Conservation (phyloP, 768 basidiomycete species). For the Russula dissimulans region DNA sequence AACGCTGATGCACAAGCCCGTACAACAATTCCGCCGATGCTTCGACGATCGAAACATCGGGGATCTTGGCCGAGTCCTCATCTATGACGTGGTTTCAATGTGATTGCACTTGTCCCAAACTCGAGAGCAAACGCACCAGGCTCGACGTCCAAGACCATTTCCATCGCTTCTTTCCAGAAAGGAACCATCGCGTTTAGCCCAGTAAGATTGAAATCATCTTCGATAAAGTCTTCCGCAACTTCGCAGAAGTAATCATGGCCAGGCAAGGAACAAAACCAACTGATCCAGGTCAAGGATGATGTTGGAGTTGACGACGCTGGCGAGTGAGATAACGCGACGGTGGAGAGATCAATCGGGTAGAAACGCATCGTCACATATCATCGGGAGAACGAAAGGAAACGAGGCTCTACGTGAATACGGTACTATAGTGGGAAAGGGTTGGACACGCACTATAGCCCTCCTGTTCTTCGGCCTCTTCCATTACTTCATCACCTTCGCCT, state of each 20-base stretch:
- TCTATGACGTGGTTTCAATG: slow-evolving; percentile 34
- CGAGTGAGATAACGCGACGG: slow-evolving; percentile 1
- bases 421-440: slow-evolving; percentile 6
- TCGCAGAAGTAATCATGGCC: slow-evolving; percentile 98
- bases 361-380: background rate
- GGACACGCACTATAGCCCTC: slow-evolving; percentile 67
- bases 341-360: background rate
- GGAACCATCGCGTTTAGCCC: slow-evolving; percentile 94
- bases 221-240: slow-evolving; percentile 97
- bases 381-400: background rate
- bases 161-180: slow-evolving; percentile 99
- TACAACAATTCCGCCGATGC: slow-evolving; percentile 96
- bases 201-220: slow-evolving; percentile 98
- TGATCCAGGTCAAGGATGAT: slow-evolving; percentile 90
- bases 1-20: slow-evolving; percentile 95
- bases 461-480: slow-evolving; percentile 62
- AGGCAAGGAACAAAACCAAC: slow-evolving; percentile 91
- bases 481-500: slow-evolving; percentile 64
- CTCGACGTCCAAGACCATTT: slow-evolving; percentile 99
- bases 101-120: background rate
- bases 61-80: slow-evolving; percentile 92
- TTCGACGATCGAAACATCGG: slow-evolving; percentile 97
- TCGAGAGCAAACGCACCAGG: slow-evolving; percentile 59
- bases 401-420: slow-evolving; percentile 5
- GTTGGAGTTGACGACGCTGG: slow-evolving; percentile 84